Conservation (phyloP, 2,329 filamentous ascomycete species). For the Alternaria brassicae region DNA sequence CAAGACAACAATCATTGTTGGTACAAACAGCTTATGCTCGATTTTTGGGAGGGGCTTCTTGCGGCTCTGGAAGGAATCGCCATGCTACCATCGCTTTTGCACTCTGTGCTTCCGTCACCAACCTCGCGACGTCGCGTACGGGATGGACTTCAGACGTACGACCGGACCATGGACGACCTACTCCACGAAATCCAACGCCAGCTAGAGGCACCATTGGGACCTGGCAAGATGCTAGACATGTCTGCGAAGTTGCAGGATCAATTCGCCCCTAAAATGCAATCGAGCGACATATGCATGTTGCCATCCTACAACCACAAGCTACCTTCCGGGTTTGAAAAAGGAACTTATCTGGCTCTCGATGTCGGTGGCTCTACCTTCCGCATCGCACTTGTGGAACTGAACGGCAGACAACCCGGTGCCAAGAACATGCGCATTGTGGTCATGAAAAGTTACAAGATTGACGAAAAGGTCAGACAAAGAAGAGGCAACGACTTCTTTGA, state of each 20-base stretch:
- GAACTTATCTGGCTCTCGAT: slow-evolving; percentile 68
- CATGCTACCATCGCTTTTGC: slow-evolving; percentile 52
- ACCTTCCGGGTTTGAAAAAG: slow-evolving; percentile 65
- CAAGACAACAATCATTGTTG: slow-evolving; percentile 31
- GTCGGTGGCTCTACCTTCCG: slow-evolving; percentile 72
- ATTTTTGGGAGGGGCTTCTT: slow-evolving; percentile 50
- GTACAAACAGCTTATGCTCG: slow-evolving; percentile 49
- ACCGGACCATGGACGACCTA: slow-evolving; percentile 59
- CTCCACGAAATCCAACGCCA: slow-evolving; percentile 52
- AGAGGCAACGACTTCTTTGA: slow-evolving; percentile 67
- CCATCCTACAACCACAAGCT: slow-evolving; percentile 69
- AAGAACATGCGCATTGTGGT: slow-evolving; percentile 62
- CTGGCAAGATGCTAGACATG: slow-evolving; percentile 53
- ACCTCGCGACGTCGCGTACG: slow-evolving; percentile 43
- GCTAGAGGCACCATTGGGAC: slow-evolving; percentile 55
- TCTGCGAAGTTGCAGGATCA: slow-evolving; percentile 58
- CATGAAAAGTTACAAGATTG: slow-evolving; percentile 63
- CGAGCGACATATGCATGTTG: slow-evolving; percentile 68
- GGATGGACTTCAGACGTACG: slow-evolving; percentile 51
- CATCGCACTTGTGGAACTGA: slow-evolving; percentile 65
- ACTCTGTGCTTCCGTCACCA: slow-evolving; percentile 47
- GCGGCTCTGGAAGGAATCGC: slow-evolving; percentile 48
- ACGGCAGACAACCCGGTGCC: slow-evolving; percentile 54
- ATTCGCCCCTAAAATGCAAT: slow-evolving; percentile 62
- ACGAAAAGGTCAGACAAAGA: slow-evolving; percentile 62